Conservation (phyloP, 495 filamentous ascomycete species). For the Peziza echinospora region DNA sequence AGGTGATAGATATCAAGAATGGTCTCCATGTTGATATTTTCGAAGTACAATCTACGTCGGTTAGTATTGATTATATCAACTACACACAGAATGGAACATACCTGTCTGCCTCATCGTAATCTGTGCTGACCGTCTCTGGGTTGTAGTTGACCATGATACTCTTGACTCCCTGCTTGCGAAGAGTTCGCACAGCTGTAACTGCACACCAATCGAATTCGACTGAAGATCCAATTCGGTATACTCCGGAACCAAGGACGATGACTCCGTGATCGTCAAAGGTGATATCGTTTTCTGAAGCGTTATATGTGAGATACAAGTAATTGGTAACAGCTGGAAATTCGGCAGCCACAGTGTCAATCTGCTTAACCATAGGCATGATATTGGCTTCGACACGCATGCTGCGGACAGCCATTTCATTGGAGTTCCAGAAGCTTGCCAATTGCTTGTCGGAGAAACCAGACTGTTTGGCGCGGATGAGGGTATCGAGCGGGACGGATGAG, state of each 20-base stretch:
- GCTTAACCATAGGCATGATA: slow-evolving; percentile 78
- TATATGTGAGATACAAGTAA: slow-evolving; percentile 94
- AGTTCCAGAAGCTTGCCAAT: slow-evolving; percentile 79
- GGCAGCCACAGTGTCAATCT: slow-evolving; percentile 94
- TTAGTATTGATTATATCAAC: too few relatives aligned
- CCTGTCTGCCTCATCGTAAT: slow-evolving; percentile 89
- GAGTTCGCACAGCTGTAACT: slow-evolving; percentile 83
- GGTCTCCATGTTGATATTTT: slow-evolving; percentile 90
- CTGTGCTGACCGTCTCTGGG: slow-evolving; percentile 83
- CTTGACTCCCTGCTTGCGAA: slow-evolving; percentile 71
- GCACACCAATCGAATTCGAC: slow-evolving; percentile 99
- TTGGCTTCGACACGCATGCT: slow-evolving; percentile 60
- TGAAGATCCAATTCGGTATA: slow-evolving; percentile 91
- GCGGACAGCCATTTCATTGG: slow-evolving; percentile 75
- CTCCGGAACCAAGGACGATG: slow-evolving; percentile 93
- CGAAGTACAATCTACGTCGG: slow-evolving; percentile 97
- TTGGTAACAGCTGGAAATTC: slow-evolving; percentile 93
- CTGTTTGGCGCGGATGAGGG: slow-evolving; percentile 69
- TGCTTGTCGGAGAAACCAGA: slow-evolving; percentile 87
- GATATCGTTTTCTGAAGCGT: slow-evolving; percentile 70
- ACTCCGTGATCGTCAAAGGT: slow-evolving; percentile 66
- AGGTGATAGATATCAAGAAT: slow-evolving; percentile 88
- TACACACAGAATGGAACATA: too few relatives aligned
- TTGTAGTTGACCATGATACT: slow-evolving; percentile 98
- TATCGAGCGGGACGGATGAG: slow-evolving; percentile 36